A percentile compares a stretch with the other conserved stretches of the same genome.
Evolutionary conservation across 192 early-diverging fungal genomes (phyloP).

Genomic region (Coemansia sp.): DNA sequence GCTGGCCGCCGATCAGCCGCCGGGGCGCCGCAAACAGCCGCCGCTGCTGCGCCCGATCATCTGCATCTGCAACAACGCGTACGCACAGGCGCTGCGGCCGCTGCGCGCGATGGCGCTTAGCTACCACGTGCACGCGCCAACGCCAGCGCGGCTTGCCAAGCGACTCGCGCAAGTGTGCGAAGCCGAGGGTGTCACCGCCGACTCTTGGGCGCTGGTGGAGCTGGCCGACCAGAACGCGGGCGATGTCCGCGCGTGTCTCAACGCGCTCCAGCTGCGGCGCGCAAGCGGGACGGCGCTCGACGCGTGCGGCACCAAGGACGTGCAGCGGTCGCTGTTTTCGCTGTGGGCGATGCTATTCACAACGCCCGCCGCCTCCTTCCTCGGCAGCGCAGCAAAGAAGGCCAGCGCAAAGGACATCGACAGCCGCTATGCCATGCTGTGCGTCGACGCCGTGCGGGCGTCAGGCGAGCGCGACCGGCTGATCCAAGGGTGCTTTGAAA

Average conservation of each 20-base stretch:
- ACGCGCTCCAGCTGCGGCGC: constrained; percentile 69
- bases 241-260: constrained; percentile 86
- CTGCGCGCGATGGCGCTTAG: constrained; percentile 76
- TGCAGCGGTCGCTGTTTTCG: constrained; percentile 70
- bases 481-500: constrained; percentile 90
- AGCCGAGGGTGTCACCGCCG: constrained; percentile 68
- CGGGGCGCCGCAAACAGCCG: constrained; percentile 3
- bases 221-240: constrained; percentile 78
- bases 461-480: constrained; percentile 85
- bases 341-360: constrained; percentile 85
- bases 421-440: constrained; percentile 36
- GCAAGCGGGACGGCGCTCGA: neutral
- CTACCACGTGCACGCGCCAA: constrained; percentile 67
- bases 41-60: constrained; percentile 89
- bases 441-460: constrained; percentile 45
- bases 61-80: constrained; percentile 98
- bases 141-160: constrained; percentile 63
- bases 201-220: constrained; percentile 71
- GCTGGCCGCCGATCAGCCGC: constrained; percentile 45
- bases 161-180: constrained; percentile 80
- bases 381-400: constrained; percentile 13
- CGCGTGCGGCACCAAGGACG: constrained; percentile 68
- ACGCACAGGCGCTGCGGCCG: constrained; percentile 82
- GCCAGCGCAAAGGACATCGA: neutral
- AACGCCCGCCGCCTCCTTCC: constrained; percentile 22